Conservation (phyloP, 805 yeast species). For the Lipomyces oligophaga region DNA sequence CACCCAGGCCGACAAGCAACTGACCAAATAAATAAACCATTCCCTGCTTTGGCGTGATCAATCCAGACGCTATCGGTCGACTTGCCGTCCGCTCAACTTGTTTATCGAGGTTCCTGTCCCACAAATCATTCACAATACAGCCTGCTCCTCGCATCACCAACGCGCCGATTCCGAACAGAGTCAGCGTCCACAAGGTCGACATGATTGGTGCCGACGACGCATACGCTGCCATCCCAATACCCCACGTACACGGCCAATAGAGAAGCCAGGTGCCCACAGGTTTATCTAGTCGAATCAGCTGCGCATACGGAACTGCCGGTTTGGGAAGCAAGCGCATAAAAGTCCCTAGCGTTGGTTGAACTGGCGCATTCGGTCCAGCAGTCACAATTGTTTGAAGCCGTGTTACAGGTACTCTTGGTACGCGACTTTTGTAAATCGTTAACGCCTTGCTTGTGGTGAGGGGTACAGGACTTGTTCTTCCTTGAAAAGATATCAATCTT, state of each 20-base stretch:
- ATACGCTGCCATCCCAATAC: conserved; percentile 84
- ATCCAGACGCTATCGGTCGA: conserved; percentile 89
- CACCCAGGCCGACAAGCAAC: conserved; percentile 65
- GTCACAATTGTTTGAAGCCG: not conserved
- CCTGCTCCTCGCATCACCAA: conserved; percentile 96
- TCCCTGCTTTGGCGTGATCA: conserved; percentile 71
- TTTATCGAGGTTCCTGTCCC: conserved; percentile 77
- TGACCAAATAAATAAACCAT: conserved; percentile 67
- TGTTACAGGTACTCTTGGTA: too few relatives aligned
- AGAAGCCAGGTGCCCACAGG: conserved; percentile 93
- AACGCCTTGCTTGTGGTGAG: too few relatives aligned
- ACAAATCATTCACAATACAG: conserved; percentile 87
- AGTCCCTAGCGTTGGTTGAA: conserved; percentile 31
- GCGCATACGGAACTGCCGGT: conserved; percentile 82
- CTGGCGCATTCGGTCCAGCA: not conserved
- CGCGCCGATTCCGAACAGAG: conserved; percentile 78
- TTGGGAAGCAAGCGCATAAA: conserved; percentile 64
- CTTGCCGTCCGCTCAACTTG: conserved; percentile 84
- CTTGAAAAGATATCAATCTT: too few relatives aligned
- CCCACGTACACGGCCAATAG: conserved; percentile 86
- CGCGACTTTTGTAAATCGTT: too few relatives aligned
- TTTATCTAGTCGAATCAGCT: conserved; percentile 83
- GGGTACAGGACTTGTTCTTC: too few relatives aligned
- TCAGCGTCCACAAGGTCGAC: conserved; percentile 57
- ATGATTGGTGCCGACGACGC: conserved; percentile 60